phyloP scores from a whole-genome alignment of 495 filamentous ascomycete genomes.

The Neurospora hispaniola region DNA sequence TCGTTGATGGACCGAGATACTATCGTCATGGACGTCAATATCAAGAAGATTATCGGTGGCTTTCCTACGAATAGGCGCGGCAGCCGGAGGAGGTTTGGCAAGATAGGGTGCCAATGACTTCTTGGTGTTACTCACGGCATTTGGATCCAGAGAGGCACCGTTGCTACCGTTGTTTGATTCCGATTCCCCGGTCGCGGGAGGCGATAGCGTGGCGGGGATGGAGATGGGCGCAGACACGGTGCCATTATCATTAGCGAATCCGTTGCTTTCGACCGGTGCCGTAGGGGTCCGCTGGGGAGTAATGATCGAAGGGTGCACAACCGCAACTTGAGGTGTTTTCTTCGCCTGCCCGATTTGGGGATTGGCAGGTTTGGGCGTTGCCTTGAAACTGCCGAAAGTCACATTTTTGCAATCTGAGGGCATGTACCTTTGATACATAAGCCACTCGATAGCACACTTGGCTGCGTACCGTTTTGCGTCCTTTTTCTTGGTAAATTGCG shows the following conservation, averaged over 20 bases:
- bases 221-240: neutral
- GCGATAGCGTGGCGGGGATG: neutral
- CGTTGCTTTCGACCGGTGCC: neutral
- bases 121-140: neutral
- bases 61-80: neutral
- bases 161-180: neutral
- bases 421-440: constrained; percentile 19
- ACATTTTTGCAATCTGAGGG: constrained; percentile 4
- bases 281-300: neutral
- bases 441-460: constrained; percentile 31
- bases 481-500: constrained; percentile 28
- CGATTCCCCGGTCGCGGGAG: neutral
- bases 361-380: neutral
- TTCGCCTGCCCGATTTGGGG: neutral
- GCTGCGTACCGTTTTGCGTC: constrained; percentile 37
- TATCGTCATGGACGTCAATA: constrained; percentile 2
- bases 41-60: neutral
- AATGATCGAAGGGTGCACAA: neutral
- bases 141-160: neutral
- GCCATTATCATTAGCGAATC: neutral
- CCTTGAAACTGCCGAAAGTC: constrained; percentile 2
- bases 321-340: neutral
- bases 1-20: constrained; percentile 3
- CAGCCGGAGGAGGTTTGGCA: neutral
- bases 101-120: neutral